Evolutionary conservation across 2,329 filamentous ascomycete species (phyloP), one percentile per base, ranked within the genome.

Genomic region (Cyclaneusma minus): DNA sequence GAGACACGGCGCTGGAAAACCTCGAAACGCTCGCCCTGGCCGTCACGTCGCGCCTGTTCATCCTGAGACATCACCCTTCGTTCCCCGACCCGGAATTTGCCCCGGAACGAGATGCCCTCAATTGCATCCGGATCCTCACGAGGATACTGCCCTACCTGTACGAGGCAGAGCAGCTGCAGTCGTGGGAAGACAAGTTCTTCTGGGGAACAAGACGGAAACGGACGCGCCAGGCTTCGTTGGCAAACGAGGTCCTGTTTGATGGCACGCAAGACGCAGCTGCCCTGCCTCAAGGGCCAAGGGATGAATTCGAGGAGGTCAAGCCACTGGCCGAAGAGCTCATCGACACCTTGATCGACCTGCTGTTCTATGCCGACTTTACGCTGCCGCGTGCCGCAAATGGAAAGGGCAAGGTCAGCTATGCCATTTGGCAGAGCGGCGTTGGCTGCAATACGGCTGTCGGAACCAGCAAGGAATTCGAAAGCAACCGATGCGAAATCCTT

Each of bases 371-470:
- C 6, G 81, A 84, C 29, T 78, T 98, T 43, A 93, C 87, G 0
- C 65, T 94, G 10, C 81, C 87, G 7, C 68, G 63, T 31, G 67
- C 79, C 21, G 63, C 71, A 9, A 64, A 72, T 30, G 69, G 70
- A 28, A 83, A 78, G 44, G 66, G 68, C 35, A 91, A 89, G 49
- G 79, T 94, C 29, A 79, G 77, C 6, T 93, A 89, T 52, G 78
- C 83, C 28, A 95, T 98, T 47, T 98, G 89, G 89, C 84, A 94
- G 55, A 95, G 82, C 45, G 89, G 89, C 24, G 87, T 98, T 16
- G 89, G 89, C 9, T 95, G 87, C 58, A 92, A 93, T 50, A 81
- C 79, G 10, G 71, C 84, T 4, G 73, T 91, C 40, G 76, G 76
- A 7, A 87, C 84, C 3, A 94, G 76, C 27, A 92, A 83, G 49